Evolutionary conservation across 2,329 filamentous ascomycete species (phyloP), one percentile per base, ranked within the genome.

Genomic region (Aspergillus hortae): DNA sequence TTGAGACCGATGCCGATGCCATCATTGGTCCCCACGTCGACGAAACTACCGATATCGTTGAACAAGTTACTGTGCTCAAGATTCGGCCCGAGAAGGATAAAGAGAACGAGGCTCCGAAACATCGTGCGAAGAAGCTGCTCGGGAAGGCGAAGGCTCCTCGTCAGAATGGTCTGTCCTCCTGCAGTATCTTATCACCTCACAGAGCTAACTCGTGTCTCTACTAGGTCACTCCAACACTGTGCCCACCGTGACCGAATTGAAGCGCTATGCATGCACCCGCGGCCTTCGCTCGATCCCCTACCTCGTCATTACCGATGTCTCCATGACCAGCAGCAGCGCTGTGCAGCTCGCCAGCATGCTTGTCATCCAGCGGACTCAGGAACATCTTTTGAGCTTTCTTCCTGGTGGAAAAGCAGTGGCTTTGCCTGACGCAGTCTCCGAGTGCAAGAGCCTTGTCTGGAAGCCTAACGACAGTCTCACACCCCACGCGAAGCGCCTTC

Each of bases 261-360:
- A 60, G 46, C 54, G 51, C n/a, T 70, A 59, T 43, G 53, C 67
- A 3, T 67, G 66, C 44, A 67, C 67, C 14, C 59, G 68, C 11
- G 68, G 68, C 4, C 59, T 71, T 30, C 65, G 64, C 25, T 70
- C 68, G 3, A 58, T 71, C n/a, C 67, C 68, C n/a, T 68, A 65
- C 46, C 45, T 71, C 4, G 59, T 69, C 32, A 44, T 70, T 15
- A 61, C 63, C 2, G 55, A 65, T 21, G 55, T 61, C 7, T 54
- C 46, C 17, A 60, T 62, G 47, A 63, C 61, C 1, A 61, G 58
- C 38, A 61, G 53, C 43, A 57, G 59, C 12, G 59, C 62, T 1
- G 54, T 67, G 12, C 67, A 70, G 47, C 48, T 70, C 6, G 53
- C 65, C 6, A 63, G 56, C 48, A 67, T 70, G 53, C 41, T 67